A percentile compares a stretch with the other conserved stretches of the same genome.
Conservation (phyloP, 148 eudicot genomes). For the Fallopia convolvulus region DNA sequence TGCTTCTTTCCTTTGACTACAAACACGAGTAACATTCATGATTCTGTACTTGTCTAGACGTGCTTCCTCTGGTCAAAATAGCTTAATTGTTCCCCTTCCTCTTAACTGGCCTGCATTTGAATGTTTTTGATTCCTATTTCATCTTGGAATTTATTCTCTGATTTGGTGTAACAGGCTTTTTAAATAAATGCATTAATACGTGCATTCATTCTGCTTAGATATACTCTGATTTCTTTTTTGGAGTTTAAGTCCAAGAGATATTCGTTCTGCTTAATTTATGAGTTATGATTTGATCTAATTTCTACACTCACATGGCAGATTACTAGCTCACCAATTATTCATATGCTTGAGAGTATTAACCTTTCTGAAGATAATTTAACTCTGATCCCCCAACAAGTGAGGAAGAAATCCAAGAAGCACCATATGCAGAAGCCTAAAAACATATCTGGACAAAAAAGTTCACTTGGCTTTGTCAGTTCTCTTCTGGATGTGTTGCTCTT, state of each 20-base stretch:
- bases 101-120: not conserved
- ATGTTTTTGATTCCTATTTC: not conserved
- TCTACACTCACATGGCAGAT: constrained; percentile 32
- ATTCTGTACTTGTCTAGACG: not conserved
- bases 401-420: constrained; percentile 34
- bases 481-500: constrained; percentile 70
- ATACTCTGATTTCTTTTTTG: not conserved
- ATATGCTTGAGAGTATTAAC: constrained; percentile 36
- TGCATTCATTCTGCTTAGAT: not conserved
- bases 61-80: not conserved
- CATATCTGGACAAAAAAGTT: constrained; percentile 20
- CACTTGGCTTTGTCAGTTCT: constrained; percentile 45
- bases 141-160: not conserved
- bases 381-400: constrained; percentile 30
- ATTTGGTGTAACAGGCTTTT: not conserved
- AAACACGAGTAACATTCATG: not conserved
- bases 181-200: not conserved
- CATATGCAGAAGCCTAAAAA: constrained; percentile 15
- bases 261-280: not conserved
- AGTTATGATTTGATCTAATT: not conserved
- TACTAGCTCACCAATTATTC: constrained; percentile 33
- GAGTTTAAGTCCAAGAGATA: not conserved
- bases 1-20: not conserved
- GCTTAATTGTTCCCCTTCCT: not conserved
- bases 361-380: constrained; percentile 19